phyloP scores from a whole-genome alignment of 2,329 filamentous ascomycete species.

The Venturia effusa region DNA sequence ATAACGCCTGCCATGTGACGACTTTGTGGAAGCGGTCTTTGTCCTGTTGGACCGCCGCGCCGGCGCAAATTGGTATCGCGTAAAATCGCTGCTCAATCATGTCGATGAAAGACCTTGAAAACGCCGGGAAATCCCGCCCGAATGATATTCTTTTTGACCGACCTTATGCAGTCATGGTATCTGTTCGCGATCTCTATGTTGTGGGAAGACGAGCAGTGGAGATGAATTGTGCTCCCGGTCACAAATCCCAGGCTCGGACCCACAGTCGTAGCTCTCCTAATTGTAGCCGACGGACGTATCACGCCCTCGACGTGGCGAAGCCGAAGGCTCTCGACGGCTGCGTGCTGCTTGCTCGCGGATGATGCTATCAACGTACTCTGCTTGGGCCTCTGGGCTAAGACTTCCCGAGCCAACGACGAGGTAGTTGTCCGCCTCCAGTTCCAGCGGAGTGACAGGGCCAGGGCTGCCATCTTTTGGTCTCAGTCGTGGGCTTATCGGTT shows the following conservation, averaged over 20 bases:
- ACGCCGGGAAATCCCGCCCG: not conserved
- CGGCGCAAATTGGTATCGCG: not conserved
- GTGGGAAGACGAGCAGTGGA: not conserved
- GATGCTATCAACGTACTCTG: constrained; percentile 36
- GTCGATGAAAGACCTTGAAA: not conserved
- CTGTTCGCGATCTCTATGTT: not conserved
- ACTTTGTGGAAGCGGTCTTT: not conserved
- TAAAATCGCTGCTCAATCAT: not conserved
- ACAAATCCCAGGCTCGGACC: not conserved
- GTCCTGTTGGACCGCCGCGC: not conserved
- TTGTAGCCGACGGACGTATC: not conserved
- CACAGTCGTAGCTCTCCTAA: not conserved
- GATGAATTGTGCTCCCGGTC: not conserved
- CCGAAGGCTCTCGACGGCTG: constrained; percentile 15
- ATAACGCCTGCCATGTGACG: not conserved
- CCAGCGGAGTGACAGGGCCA: constrained; percentile 42
- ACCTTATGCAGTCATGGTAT: not conserved
- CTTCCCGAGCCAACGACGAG: constrained; percentile 30
- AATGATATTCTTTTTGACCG: not conserved
- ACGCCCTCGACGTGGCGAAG: not conserved
- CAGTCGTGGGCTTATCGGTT: constrained; percentile 37
- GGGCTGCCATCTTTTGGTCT: constrained; percentile 37
- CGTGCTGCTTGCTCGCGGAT: constrained; percentile 34
- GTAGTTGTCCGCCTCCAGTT: constrained; percentile 37
- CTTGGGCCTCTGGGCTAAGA: constrained; percentile 14